Evolutionary conservation across 2,329 filamentous ascomycete genomes (phyloP).

Genomic region (Phialemonium atrogriseum): DNA sequence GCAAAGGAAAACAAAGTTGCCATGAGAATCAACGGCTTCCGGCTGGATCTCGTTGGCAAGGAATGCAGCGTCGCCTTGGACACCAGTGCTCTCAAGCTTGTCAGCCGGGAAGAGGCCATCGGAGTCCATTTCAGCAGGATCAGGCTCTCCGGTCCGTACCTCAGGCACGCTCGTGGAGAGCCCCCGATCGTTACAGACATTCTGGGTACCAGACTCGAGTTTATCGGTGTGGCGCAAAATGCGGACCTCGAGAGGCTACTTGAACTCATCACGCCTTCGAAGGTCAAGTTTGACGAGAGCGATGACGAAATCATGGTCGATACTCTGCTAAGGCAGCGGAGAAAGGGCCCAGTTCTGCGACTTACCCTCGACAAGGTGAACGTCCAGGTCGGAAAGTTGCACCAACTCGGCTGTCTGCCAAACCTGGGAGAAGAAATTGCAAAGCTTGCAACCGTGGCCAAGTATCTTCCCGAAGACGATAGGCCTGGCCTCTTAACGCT

Average conservation of each 20-base stretch:
- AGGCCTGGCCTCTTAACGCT: constrained; percentile 80
- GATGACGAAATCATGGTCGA: constrained; percentile 95
- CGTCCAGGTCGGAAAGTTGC: constrained; percentile 52
- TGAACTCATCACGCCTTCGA: constrained; percentile 82
- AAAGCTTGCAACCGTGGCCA: constrained; percentile 78
- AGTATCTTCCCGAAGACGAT: constrained; percentile 94
- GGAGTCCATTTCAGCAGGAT: constrained; percentile 68
- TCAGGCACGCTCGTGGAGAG: constrained; percentile 41
- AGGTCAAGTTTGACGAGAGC: constrained; percentile 74
- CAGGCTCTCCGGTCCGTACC: constrained; percentile 63
- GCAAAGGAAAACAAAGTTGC: constrained; percentile 60
- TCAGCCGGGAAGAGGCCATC: constrained; percentile 65
- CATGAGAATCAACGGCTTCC: constrained; percentile 65
- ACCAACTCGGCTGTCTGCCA: constrained; percentile 59
- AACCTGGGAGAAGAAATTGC: constrained; percentile 70
- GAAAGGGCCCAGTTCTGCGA: constrained; percentile 76
- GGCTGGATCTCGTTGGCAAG: constrained; percentile 68
- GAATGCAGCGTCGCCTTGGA: constrained; percentile 67
- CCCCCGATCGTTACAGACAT: constrained; percentile 58
- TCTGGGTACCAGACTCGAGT: constrained; percentile 62
- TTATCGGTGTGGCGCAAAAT: constrained; percentile 64
- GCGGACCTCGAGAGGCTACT: constrained; percentile 74
- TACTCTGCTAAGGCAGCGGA: constrained; percentile 75
- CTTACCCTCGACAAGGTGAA: constrained; percentile 58
- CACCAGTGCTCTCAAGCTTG: constrained; percentile 74